Evolutionary conservation across 257 asterid species (phyloP), one percentile per base, ranked within the genome.

Genomic region (Gynochthodes officinalis): DNA sequence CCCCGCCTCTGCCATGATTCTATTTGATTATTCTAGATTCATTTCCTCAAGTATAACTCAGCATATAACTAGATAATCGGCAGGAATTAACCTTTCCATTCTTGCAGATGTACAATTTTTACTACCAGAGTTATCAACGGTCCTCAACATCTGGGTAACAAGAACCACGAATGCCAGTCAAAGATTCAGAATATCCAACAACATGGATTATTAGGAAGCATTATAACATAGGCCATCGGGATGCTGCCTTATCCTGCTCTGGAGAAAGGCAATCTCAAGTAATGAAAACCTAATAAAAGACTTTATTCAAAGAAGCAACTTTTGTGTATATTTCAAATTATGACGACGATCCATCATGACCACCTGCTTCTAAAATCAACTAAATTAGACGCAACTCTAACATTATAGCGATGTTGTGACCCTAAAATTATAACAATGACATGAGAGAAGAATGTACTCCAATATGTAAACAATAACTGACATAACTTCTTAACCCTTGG

Each of bases 401-500:
- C 48, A 63, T 48, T 14, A 60, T 28, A 58, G 13, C 72, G 43
- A 50, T 58, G 8, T 33, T 14, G 44, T 12, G 1, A 19, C 19
- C 15, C 55, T 43, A 13, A 16, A 61, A 65, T 30, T 50, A 54
- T 27, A 37, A 42, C 46, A 68, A 30, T 2, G 11, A 16, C 32
- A 43, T 37, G 74, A 81, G 71, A 33, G 60, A 37, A 62, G 55
- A 73, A 10, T 3, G 44, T 80, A 11, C 73, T 72, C 43, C 66
- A 25, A 35, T 19, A 71, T 33, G n/a, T 62, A 19, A 4, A 33
- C 3, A 32, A 18, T 2, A 49, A 62, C 32, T 11, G 46, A 48
- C 3, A 69, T 10, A 46, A 49, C 32, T 44, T 40, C 58, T 82
- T 85, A 87, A 64, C 79, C 75, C 12, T 61, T 76, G 39, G 95